A percentile compares a stretch with the other conserved stretches of the same genome.
phyloP scores from a whole-genome alignment of 805 yeast genomes.

The Metschnikowia similis region DNA sequence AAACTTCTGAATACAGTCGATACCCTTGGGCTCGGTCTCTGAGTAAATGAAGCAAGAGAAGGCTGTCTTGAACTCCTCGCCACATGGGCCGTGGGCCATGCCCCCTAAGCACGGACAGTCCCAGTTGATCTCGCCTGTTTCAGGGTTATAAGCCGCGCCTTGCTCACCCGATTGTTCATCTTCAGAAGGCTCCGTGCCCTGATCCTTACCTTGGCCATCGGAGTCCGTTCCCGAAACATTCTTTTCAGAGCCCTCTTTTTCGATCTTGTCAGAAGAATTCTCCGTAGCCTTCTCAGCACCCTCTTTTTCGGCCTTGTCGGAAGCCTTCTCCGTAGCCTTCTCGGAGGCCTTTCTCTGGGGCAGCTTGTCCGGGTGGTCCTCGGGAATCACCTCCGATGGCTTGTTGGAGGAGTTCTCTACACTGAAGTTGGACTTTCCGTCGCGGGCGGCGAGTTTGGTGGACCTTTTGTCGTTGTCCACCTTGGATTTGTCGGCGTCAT shows the following conservation, averaged over 20 bases:
- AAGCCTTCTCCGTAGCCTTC: conserved; percentile 2
- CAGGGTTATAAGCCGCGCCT: conserved; percentile 84
- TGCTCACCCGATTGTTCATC: conserved; percentile 31
- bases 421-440: conserved; percentile 5
- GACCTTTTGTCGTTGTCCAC: conserved; percentile 9
- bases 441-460: conserved; percentile 4
- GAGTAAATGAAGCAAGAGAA: conserved; percentile 94
- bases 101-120: conserved; percentile 99
- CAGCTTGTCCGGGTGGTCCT: conserved; percentile 9
- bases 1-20: conserved; percentile 89
- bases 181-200: conserved; percentile 2
- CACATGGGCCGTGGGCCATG: conserved; percentile 98
- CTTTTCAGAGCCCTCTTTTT: conserved; percentile 2
- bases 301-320: conserved; percentile 5
- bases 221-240: not conserved
- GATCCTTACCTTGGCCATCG: not conserved
- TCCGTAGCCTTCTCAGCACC: conserved; percentile 3
- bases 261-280: conserved; percentile 5
- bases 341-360: conserved; percentile 8
- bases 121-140: conserved; percentile 99
- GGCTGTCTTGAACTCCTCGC: conserved; percentile 90
- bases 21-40: conserved; percentile 92
- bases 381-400: conserved; percentile 7
- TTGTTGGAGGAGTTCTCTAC: conserved; percentile 6
- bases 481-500: conserved; percentile 14